Conservation (phyloP, 176 grass and related monocot species). For the Eleusine indica region DNA sequence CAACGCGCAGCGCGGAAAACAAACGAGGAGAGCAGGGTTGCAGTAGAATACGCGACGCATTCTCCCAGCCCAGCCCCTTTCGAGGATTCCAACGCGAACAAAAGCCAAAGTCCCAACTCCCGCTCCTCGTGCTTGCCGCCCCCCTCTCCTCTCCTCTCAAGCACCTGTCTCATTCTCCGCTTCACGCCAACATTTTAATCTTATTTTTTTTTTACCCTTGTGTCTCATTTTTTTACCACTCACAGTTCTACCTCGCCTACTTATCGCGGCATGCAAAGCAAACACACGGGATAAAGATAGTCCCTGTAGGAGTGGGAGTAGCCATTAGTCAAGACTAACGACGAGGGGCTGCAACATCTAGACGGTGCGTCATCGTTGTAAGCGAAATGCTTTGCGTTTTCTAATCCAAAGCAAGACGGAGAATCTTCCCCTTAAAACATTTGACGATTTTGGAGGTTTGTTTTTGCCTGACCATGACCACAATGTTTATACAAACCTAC, state of each 20-base stretch:
- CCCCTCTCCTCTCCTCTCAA: too few relatives aligned
- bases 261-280: background rate
- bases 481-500: background rate
- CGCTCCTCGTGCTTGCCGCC: constrained; percentile 46
- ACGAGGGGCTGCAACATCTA: background rate
- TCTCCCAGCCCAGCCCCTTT: constrained; percentile 21
- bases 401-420: constrained; percentile 18
- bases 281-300: background rate
- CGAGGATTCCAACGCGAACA: constrained; percentile 29
- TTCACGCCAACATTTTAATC: background rate
- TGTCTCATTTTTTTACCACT: background rate
- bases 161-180: background rate
- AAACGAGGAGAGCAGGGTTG: background rate
- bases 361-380: background rate
- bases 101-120: constrained; percentile 5
- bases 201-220: too few relatives aligned
- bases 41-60: constrained; percentile 13
- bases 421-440: background rate
- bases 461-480: background rate
- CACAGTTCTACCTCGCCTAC: background rate
- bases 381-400: background rate
- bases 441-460: background rate
- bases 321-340: background rate
- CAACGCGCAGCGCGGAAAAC: constrained; percentile 5
- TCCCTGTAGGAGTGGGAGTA: background rate